These are phyloP conservation scores for Penicillium sp. DNA, from an alignment of 2,329 filamentous ascomycete species.

Conservation along the genomic window DNA sequence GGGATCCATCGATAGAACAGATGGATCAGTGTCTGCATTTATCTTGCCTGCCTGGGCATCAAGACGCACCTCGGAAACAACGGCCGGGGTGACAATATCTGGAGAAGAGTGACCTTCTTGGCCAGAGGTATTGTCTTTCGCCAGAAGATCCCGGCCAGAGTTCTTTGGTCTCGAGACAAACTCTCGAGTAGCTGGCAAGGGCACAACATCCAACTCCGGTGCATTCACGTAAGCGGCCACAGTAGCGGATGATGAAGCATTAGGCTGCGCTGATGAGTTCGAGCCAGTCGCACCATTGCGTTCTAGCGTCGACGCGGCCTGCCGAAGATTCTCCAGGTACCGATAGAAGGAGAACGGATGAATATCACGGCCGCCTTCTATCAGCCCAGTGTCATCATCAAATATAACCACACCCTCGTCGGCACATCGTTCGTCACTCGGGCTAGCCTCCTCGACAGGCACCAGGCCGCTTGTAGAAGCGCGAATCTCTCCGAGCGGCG, in stretches of 20 bases:
- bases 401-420: conserved; percentile 39
- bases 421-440: conserved; percentile 36
- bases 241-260: conserved; percentile 8
- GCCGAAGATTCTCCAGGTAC: conserved; percentile 36
- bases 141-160: conserved; percentile 32
- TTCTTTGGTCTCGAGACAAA: conserved; percentile 28
- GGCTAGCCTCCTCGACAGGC: conserved; percentile 45
- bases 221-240: background rate
- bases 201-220: conserved; percentile 1
- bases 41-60: conserved; percentile 33
- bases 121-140: conserved; percentile 12
- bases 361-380: conserved; percentile 34
- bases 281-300: conserved; percentile 8
- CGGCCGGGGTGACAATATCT: conserved; percentile 35
- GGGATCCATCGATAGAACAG: background rate
- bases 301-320: conserved; percentile 21
- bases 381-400: conserved; percentile 39
- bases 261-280: conserved; percentile 12
- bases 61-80: conserved; percentile 41
- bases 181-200: conserved; percentile 25
- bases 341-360: conserved; percentile 38
- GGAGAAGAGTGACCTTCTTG: conserved; percentile 13
- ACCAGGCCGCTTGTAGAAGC: conserved; percentile 36
- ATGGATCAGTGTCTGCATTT: background rate
- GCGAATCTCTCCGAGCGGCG: conserved; percentile 59